A percentile compares a stretch with the other conserved stretches of the same genome.
Evolutionary conservation across 805 yeast genomes (phyloP).

Genomic region (Wickerhamomyces strasburgensis): DNA sequence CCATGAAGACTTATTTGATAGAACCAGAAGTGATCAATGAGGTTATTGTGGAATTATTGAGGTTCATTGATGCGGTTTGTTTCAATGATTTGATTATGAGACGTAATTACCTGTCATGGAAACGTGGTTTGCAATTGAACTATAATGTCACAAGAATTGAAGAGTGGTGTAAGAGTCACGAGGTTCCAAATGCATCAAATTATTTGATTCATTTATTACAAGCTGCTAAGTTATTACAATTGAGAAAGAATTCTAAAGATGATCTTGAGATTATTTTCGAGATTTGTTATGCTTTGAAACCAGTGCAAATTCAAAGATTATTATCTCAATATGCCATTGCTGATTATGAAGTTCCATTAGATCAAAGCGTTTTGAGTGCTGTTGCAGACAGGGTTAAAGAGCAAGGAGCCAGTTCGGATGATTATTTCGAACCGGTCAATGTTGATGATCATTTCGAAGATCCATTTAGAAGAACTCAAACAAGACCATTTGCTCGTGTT

Average conservation of each 20-base stretch:
- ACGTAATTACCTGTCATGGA: constrained; percentile 93
- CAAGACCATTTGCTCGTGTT: constrained; percentile 73
- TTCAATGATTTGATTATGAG: constrained; percentile 95
- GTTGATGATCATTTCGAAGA: constrained; percentile 75
- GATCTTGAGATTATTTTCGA: constrained; percentile 92
- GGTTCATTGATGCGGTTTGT: constrained; percentile 86
- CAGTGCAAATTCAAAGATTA: constrained; percentile 92
- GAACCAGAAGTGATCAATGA: constrained; percentile 81
- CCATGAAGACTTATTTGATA: constrained; percentile 85
- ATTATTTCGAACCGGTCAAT: constrained; percentile 65
- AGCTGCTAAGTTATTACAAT: constrained; percentile 87
- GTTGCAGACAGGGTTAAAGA: constrained; percentile 77
- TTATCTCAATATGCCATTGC: constrained; percentile 86
- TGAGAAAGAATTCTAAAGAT: constrained; percentile 81
- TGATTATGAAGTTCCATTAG: constrained; percentile 90
- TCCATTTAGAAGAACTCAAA: constrained; percentile 70
- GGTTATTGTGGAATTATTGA: constrained; percentile 76
- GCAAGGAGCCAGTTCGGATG: constrained; percentile 49
- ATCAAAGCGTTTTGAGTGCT: constrained; percentile 70
- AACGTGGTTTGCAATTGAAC: constrained; percentile 93
- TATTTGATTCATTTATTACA: constrained; percentile 84
- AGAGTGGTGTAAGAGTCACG: constrained; percentile 97
- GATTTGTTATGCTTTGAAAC: constrained; percentile 89
- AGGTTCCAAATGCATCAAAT: constrained; percentile 79
- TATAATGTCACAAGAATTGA: constrained; percentile 94